These are phyloP conservation scores for Eustoma russellianum DNA, from an alignment of 257 asterid species.

Conservation along the genomic window DNA sequence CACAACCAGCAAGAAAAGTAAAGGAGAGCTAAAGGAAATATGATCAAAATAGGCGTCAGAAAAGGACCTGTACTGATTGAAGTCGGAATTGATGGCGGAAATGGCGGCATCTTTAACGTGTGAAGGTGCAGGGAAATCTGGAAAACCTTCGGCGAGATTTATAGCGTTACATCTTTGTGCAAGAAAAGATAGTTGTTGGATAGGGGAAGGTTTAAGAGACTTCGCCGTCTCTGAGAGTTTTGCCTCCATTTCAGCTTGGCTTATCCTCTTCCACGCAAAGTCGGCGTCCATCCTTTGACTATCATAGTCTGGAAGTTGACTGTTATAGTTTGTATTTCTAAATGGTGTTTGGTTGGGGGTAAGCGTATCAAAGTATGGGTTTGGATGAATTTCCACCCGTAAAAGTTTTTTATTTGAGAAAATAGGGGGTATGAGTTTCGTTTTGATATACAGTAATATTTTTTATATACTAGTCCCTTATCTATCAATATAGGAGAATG, in stretches of 20 bases:
- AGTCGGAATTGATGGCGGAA: conserved; percentile 69
- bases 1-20: not conserved
- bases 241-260: conserved; percentile 33
- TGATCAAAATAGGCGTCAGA: not conserved
- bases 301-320: no score
- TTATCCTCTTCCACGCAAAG: not conserved
- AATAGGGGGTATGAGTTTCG: no score
- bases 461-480: no score
- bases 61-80: conserved; percentile 83
- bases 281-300: no score
- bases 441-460: no score
- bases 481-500: no score
- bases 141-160: conserved; percentile 90
- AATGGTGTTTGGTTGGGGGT: no score
- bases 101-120: conserved; percentile 64
- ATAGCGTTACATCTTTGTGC: conserved; percentile 75
- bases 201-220: conserved; percentile 52
- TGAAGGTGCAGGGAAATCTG: conserved; percentile 73
- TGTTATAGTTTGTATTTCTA: no score
- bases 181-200: conserved; percentile 58
- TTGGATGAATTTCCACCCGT: no score
- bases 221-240: conserved; percentile 62
- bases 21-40: not conserved
- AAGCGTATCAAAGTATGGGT: no score
- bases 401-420: no score